Conservation (phyloP, 768 basidiomycete genomes). For the Mycena amicta region DNA sequence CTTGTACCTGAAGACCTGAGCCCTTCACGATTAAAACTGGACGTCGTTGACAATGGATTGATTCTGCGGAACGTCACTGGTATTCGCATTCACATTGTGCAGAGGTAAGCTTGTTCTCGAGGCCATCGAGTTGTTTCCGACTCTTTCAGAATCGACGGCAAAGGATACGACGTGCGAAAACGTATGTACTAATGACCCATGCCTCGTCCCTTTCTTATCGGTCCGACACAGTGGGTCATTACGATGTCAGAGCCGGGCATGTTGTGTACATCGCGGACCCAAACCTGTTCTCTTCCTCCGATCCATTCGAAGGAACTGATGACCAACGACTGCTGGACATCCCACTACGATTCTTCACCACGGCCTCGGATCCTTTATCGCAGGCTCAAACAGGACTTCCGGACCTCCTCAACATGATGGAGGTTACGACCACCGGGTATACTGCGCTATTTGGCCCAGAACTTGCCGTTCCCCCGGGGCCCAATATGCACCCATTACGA, state of each 20-base stretch:
- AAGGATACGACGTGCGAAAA: slow-evolving; percentile 84
- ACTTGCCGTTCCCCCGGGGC: slow-evolving; percentile 36
- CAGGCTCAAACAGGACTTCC: slow-evolving; percentile 41
- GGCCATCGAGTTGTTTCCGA: slow-evolving; percentile 69
- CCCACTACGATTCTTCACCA: slow-evolving; percentile 60
- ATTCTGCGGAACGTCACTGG: slow-evolving; percentile 78
- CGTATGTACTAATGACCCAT: slow-evolving; percentile 46
- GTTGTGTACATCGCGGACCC: slow-evolving; percentile 79
- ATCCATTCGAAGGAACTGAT: slow-evolving; percentile 13
- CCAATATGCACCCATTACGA: slow-evolving; percentile 33
- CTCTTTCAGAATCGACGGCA: slow-evolving; percentile 82
- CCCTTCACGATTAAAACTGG: slow-evolving; percentile 68
- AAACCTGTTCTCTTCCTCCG: slow-evolving; percentile 37
- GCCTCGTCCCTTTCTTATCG: slow-evolving; percentile 7
- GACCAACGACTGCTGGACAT: slow-evolving; percentile 45
- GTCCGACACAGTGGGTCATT: slow-evolving; percentile 76
- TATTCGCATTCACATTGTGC: slow-evolving; percentile 75
- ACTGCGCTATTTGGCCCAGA: slow-evolving; percentile 76
- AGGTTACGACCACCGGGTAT: slow-evolving; percentile 57
- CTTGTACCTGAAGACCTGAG: slow-evolving; percentile 65
- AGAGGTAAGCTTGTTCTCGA: slow-evolving; percentile 35
- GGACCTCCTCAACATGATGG: slow-evolving; percentile 38
- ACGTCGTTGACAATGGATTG: slow-evolving; percentile 65
- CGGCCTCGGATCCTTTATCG: slow-evolving; percentile 50
- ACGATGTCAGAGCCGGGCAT: slow-evolving; percentile 79